phyloP scores from a whole-genome alignment of 495 filamentous ascomycete species.

The Massariosphaeria phaeospora region DNA sequence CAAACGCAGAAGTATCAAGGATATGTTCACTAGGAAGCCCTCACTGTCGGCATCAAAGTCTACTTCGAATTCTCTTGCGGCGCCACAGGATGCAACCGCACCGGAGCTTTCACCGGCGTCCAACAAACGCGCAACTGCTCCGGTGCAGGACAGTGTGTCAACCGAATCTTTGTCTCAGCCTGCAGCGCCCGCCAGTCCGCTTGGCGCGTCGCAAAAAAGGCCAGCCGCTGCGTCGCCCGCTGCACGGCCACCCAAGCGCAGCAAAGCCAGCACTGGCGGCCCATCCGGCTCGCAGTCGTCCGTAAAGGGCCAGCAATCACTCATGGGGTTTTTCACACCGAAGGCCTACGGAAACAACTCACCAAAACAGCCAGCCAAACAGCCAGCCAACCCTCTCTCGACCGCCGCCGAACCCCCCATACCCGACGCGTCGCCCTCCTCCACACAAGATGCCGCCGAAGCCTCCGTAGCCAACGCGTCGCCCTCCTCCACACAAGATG shows the following conservation, averaged over 20 bases:
- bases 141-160: neutral
- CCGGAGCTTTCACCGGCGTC: neutral
- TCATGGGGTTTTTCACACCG: constrained; percentile 71
- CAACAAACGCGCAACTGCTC: too few species aligned
- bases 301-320: constrained; percentile 61
- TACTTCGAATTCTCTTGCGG: neutral
- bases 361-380: neutral
- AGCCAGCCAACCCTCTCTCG: neutral
- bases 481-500: too few species aligned
- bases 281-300: constrained; percentile 29
- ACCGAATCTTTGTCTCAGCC: neutral
- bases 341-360: constrained; percentile 2
- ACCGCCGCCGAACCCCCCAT: neutral
- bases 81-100: neutral
- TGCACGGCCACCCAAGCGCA: constrained; percentile 9
- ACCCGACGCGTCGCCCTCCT: neutral
- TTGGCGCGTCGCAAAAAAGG: constrained; percentile 19
- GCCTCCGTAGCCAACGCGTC: too few species aligned
- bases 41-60: neutral
- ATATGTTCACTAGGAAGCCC: constrained; percentile 76
- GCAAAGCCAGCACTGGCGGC: constrained; percentile 38
- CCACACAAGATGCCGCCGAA: neutral
- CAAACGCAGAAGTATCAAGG: constrained; percentile 75
- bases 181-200: constrained; percentile 4
- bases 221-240: constrained; percentile 1